A percentile compares a stretch with the other conserved stretches of the same genome.
phyloP scores from a whole-genome alignment of 2,329 filamentous ascomycete genomes.

The Pyricularia sp. region DNA sequence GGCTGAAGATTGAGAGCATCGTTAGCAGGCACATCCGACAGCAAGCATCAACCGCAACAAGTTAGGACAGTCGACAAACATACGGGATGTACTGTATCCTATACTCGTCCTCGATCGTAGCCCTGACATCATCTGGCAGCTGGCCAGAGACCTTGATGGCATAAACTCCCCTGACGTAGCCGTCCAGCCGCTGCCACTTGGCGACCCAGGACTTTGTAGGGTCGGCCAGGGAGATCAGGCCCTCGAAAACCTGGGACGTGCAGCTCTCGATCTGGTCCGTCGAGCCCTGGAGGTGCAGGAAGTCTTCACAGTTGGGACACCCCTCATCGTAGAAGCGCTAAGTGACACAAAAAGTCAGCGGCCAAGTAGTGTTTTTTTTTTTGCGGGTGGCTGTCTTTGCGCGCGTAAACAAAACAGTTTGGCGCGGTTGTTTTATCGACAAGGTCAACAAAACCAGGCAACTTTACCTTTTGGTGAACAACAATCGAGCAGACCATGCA shows the following conservation, averaged over 20 bases:
- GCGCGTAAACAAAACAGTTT: background rate
- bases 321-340: conserved; percentile 80
- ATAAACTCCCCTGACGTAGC: conserved; percentile 82
- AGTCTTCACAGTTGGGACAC: conserved; percentile 93
- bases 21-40: conserved; percentile 2
- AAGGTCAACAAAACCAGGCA: conserved; percentile 12
- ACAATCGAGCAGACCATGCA: conserved; percentile 99
- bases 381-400: background rate
- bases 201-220: conserved; percentile 87
- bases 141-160: conserved; percentile 89
- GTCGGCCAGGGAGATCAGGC: conserved; percentile 75
- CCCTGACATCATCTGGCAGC: conserved; percentile 55
- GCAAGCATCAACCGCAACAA: background rate
- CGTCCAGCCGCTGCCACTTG: conserved; percentile 88
- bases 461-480: conserved; percentile 62
- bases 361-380: background rate
- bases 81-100: conserved; percentile 58
- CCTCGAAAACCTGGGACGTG: conserved; percentile 94
- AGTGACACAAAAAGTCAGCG: background rate
- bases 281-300: conserved; percentile 73
- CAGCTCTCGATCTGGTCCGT: conserved; percentile 80
- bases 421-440: too few species aligned
- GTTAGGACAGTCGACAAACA: conserved; percentile 29
- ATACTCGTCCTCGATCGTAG: conserved; percentile 52
- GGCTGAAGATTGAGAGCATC: conserved; percentile 23